Evolutionary conservation across 1,139 yeast genomes (phyloP).

Genomic region (Saccharomycopsis hybrid): DNA sequence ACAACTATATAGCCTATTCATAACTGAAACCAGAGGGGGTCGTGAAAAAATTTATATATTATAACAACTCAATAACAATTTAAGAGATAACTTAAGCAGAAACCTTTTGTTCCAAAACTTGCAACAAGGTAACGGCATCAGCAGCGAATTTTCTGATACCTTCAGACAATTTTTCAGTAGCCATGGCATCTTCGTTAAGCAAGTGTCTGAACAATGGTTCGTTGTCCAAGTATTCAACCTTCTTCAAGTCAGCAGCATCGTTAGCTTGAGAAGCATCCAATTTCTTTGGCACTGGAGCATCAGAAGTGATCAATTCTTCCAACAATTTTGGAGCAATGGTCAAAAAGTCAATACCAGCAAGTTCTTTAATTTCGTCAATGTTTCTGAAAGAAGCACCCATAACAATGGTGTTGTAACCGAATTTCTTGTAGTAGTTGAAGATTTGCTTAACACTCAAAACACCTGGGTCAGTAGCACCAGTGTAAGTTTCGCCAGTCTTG

Average conservation of each 20-base stretch:
- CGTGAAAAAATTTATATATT: not conserved
- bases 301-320: conserved; percentile 80
- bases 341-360: conserved; percentile 96
- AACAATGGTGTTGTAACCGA: conserved; percentile 91
- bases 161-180: conserved; percentile 94
- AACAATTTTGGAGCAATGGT: conserved; percentile 92
- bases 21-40: too few relatives aligned
- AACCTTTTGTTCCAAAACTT: conserved; percentile 70
- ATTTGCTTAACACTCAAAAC: conserved; percentile 81
- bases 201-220: conserved; percentile 88
- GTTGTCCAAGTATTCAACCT: conserved; percentile 76
- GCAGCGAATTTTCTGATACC: conserved; percentile 97
- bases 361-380: conserved; percentile 89
- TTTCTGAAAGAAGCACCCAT: conserved; percentile 99
- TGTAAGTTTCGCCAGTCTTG: conserved; percentile 81
- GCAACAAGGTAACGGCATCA: conserved; percentile 82
- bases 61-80: not conserved
- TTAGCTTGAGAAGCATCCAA: conserved; percentile 60
- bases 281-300: conserved; percentile 70
- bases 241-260: conserved; percentile 49
- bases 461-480: conserved; percentile 88
- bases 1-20: too few relatives aligned
- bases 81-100: conserved; percentile 29
- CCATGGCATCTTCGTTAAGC: conserved; percentile 96
- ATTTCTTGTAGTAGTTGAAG: conserved; percentile 97